Conservation (phyloP, 306 rosid genomes). For the Quercus aquifolioides region DNA sequence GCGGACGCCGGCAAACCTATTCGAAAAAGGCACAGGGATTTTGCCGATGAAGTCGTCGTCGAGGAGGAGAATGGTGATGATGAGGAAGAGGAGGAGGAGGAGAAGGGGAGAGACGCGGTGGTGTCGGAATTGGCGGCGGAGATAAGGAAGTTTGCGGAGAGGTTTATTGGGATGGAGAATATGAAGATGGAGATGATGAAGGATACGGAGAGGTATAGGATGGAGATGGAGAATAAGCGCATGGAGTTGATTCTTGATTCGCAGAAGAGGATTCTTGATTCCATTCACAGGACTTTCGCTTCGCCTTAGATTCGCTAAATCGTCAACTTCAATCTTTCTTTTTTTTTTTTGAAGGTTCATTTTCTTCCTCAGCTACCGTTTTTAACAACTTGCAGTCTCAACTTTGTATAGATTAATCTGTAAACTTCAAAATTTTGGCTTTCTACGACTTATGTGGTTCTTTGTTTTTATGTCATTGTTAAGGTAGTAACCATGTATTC, state of each 20-base stretch:
- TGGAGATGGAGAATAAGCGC: slow-evolving; percentile 83
- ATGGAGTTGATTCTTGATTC: slow-evolving; percentile 63
- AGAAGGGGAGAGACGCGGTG: slow-evolving; percentile 20
- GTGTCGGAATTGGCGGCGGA: slow-evolving; percentile 51
- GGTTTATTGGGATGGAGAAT: slow-evolving; percentile 65
- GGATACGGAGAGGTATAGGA: slow-evolving; percentile 67
- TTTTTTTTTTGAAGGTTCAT: too few species aligned
- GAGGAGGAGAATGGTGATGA: slow-evolving; percentile 5
- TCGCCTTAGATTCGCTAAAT: slow-evolving; percentile 38
- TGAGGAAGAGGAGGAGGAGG: not conserved
- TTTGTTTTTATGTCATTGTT: too few species aligned
- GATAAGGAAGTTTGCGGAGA: slow-evolving; percentile 53
- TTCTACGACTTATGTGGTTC: too few species aligned
- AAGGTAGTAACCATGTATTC: too few species aligned
- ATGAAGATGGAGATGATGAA: slow-evolving; percentile 76
- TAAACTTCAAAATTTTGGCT: too few species aligned
- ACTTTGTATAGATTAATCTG: too few species aligned
- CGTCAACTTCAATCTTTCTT: slow-evolving; percentile 14
- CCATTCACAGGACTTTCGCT: slow-evolving; percentile 63
- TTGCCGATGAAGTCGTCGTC: too few species aligned
- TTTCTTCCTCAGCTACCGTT: too few species aligned
- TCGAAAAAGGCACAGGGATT: not conserved
- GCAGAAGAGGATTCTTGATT: slow-evolving; percentile 59
- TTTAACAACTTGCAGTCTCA: too few species aligned
- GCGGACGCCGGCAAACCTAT: not conserved